Evolutionary conservation across 371 early-diverging fungal genomes (phyloP).

Genomic region (Mucor indicus): DNA sequence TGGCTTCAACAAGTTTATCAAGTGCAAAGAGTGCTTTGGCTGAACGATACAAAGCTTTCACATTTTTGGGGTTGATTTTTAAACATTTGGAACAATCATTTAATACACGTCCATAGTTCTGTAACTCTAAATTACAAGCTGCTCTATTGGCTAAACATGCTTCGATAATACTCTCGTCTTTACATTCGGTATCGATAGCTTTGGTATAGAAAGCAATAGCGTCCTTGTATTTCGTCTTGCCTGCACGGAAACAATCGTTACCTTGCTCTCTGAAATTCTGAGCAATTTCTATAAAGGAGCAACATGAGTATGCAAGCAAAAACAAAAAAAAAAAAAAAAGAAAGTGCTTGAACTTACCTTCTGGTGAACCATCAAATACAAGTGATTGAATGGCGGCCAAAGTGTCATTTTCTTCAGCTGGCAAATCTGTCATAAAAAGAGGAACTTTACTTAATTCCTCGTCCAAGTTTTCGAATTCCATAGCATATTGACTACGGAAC

Average conservation of each 20-base stretch:
- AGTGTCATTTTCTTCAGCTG: constrained; percentile 76
- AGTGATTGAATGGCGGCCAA: constrained; percentile 86
- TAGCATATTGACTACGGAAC: constrained; percentile 26
- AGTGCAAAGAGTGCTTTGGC: constrained; percentile 77
- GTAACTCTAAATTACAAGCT: constrained; percentile 86
- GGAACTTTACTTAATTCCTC: constrained; percentile 76
- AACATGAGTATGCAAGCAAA: not conserved
- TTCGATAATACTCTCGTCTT: constrained; percentile 72
- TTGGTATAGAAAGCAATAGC: constrained; percentile 87
- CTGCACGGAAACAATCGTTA: constrained; percentile 85
- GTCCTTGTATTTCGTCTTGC: constrained; percentile 65
- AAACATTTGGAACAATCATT: constrained; percentile 89
- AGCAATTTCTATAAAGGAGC: constrained; percentile 77
- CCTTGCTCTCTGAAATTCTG: constrained; percentile 94
- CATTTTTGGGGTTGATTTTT: constrained; percentile 71
- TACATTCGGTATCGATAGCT: constrained; percentile 80
- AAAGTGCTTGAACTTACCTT: constrained; percentile 54
- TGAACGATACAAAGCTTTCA: constrained; percentile 92
- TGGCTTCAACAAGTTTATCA: constrained; percentile 79
- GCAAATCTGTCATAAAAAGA: constrained; percentile 86
- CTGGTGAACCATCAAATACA: constrained; percentile 92
- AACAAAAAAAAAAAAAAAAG: not conserved
- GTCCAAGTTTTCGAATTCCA: constrained; percentile 52
- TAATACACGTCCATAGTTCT: constrained; percentile 73
- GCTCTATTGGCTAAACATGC: constrained; percentile 87